A percentile compares a stretch with the other conserved stretches of the same genome.
phyloP scores from a whole-genome alignment of 2,329 filamentous ascomycete genomes.

The Ophiostoma sp. region DNA sequence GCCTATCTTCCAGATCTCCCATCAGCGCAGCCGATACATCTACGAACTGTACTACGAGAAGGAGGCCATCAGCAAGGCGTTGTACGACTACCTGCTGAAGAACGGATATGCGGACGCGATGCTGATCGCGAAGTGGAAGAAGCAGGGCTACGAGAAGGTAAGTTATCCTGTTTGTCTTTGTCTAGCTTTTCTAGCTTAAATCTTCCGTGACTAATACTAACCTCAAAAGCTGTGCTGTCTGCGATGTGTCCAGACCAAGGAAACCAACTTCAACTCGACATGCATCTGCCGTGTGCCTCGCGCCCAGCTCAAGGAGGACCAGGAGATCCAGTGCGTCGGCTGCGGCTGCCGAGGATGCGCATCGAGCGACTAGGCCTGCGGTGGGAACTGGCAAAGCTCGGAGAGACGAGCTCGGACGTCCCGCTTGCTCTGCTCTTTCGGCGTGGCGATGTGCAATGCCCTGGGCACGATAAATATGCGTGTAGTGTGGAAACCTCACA shows the following conservation, averaged over 20 bases:
- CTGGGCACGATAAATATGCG: neutral
- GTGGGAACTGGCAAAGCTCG: neutral
- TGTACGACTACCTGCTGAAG: constrained; percentile 96
- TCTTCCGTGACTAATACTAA: constrained; percentile 27
- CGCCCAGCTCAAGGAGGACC: constrained; percentile 81
- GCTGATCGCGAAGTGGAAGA: constrained; percentile 99
- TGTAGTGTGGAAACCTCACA: no score
- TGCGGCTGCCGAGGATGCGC: constrained; percentile 91
- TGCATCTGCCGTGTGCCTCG: constrained; percentile 95
- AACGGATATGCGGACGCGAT: constrained; percentile 93
- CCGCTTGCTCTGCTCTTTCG: no score
- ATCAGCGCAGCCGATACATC: constrained; percentile 86
- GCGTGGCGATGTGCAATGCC: neutral
- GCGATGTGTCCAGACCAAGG: constrained; percentile 97
- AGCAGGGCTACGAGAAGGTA: constrained; percentile 97
- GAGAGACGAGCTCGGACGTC: no score
- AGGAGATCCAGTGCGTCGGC: constrained; percentile 87
- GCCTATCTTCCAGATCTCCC: constrained; percentile 96
- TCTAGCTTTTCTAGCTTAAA: neutral
- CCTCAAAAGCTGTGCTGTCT: constrained; percentile 73
- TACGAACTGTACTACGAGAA: constrained; percentile 98
- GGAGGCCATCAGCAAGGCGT: constrained; percentile 82
- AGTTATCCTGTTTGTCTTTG: constrained; percentile 27
- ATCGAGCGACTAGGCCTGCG: constrained; percentile 18
- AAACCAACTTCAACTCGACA: constrained; percentile 97